Base-by-base conservation (phyloP, 164 flowering plant genomes). In the Buxus sempervirens region DNA sequence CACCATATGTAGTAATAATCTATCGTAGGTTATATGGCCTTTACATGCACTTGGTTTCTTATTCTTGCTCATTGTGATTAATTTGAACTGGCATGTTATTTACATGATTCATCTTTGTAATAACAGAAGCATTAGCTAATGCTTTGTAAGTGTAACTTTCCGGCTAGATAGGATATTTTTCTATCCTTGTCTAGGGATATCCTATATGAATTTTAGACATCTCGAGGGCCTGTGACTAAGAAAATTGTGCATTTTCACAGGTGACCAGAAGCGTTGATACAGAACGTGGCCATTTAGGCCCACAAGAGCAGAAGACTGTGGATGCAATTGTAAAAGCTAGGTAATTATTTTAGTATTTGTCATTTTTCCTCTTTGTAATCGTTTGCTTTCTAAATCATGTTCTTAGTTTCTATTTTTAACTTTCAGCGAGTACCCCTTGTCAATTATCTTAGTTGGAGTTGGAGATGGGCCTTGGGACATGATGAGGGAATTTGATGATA, bases 381-480 rank as follows among this genome's bases (percentile, higher is more conserved):
- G 14, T 51, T 64, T 66, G 14, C 48, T 58, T 53, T 7, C 22
- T 23, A 27, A 28, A 22, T 51, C 45, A 3, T 32, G 19, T 68
- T 57, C 41, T 74, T 27, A 68, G 53, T 36, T 64, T 42, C 26
- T 64, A 32, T 32, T 58, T 32, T 64, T 64, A 45, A 25, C 58
- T 72, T 77, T 71, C 85, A 90, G 96, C 72, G 81, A 87, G 65
- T 85, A 83, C 63, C 96, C 98, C 1, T 59, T 93, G 78, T 90
- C 98, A 10, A 90, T 93, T 68, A 72, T 93, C 45, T 71, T 93
- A 24, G 98, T 93, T 53, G 98, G 98, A 60, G 98, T 93, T 68
- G 97, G 97, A 64, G 97, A 91, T 84, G 97, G 97, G 51, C 97
- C 97, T 10, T 91, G 95, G 97, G 97, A 90, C 73, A 86, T 84